phyloP scores from a whole-genome alignment of 2,329 filamentous ascomycete genomes.

The Myotisia sp. region DNA sequence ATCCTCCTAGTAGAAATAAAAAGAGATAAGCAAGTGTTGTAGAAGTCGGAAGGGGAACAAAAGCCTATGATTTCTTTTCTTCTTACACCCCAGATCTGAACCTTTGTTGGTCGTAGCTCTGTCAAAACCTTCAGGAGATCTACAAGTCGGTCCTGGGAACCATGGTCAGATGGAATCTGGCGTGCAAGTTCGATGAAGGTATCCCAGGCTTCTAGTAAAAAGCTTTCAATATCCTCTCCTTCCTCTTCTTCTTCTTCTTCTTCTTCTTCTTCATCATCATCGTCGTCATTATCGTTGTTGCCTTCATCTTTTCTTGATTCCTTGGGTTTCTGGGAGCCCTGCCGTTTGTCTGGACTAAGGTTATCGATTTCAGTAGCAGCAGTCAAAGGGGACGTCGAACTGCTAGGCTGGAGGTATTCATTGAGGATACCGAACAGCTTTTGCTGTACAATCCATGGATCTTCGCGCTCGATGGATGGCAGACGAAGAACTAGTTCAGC shows the following conservation, averaged over 20 bases:
- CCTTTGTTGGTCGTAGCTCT: neutral
- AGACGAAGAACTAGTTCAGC: constrained; percentile 2
- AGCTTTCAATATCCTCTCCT: constrained; percentile 2
- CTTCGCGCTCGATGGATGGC: neutral
- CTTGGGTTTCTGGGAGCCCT: constrained; percentile 1
- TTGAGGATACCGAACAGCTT: constrained; percentile 2
- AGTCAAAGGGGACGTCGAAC: neutral
- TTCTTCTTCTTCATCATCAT: too few species aligned
- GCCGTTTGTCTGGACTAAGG: constrained; percentile 1
- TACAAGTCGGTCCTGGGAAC: constrained; percentile 3
- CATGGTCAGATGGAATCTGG: constrained; percentile 2
- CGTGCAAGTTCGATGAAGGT: constrained; percentile 1
- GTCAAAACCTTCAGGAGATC: constrained; percentile 1
- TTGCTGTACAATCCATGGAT: constrained; percentile 3
- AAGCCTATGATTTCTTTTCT: too few species aligned
- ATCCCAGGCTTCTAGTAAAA: constrained; percentile 1
- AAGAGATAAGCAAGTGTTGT: too few species aligned
- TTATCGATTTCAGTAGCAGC: constrained; percentile 1
- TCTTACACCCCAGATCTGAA: constrained; percentile 3
- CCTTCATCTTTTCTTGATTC: too few species aligned
- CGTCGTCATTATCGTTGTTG: too few species aligned
- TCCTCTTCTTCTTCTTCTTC: too few species aligned
- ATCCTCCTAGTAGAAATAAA: too few species aligned
- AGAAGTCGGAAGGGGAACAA: too few species aligned
- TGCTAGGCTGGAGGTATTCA: constrained; percentile 2